Evolutionary conservation across 371 early-diverging fungal genomes (phyloP).

Genomic region (Mucor velutinosus): DNA sequence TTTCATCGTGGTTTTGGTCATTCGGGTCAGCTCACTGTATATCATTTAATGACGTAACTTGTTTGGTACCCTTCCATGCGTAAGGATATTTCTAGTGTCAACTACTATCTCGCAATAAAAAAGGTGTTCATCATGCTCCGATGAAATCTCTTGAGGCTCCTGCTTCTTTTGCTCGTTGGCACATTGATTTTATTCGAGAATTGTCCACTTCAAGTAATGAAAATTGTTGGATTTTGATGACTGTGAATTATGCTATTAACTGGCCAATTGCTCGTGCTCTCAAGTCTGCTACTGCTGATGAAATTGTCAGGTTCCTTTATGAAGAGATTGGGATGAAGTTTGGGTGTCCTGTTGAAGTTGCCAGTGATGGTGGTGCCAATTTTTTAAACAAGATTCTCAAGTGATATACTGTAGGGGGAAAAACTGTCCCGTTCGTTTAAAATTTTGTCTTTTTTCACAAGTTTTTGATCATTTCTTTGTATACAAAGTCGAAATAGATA

Average conservation of each 20-base stretch:
- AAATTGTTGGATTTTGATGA: conserved; percentile 23
- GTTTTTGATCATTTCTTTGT: too few relatives aligned
- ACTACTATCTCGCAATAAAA: background rate
- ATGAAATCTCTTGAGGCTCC: conserved; percentile 15
- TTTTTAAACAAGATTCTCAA: background rate
- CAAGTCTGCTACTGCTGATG: conserved; percentile 18
- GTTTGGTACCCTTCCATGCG: conserved; percentile 5
- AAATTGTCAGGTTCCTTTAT: conserved; percentile 16
- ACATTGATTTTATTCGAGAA: conserved; percentile 31
- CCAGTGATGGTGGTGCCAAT: background rate
- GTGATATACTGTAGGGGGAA: too few relatives aligned
- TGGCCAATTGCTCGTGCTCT: conserved; percentile 37
- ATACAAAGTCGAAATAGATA: too few relatives aligned
- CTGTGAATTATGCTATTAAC: conserved; percentile 42
- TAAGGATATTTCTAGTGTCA: conserved; percentile 4
- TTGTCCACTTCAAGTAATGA: conserved; percentile 17
- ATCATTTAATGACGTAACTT: background rate
- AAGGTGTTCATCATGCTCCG: background rate
- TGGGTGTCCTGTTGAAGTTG: background rate
- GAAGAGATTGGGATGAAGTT: conserved; percentile 4
- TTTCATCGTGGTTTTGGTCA: conserved; percentile 7
- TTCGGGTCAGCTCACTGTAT: background rate
- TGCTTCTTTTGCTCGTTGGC: conserved; percentile 21
- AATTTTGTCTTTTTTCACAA: too few relatives aligned
- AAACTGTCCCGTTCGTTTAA: too few relatives aligned